Evolutionary conservation across 345 rosid species (phyloP), one percentile per base, ranked within the genome.

Genomic region (Eutrema heterophyllum): DNA sequence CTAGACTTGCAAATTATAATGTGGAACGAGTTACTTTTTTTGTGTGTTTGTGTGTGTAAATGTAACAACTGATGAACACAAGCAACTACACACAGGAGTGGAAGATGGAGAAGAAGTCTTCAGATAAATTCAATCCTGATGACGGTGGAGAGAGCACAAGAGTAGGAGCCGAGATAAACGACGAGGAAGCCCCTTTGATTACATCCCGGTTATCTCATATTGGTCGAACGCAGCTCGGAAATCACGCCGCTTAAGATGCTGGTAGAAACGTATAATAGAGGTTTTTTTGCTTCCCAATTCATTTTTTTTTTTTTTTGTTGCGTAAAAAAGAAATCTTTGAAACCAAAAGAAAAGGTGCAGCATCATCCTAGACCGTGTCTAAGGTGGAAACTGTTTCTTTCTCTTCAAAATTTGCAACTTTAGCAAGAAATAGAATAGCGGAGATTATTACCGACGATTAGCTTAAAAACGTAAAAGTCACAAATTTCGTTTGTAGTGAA

Each of bases 21-120:
- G 41, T 61, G 26, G 46, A 50, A 58, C 39, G 29, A 67, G 6
- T 40, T 10, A 24, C 11, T 18, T 9, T 58, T 9, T 13, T 24
- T 29, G 9, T 7, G 6, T 36, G 10, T 58, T 11, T 56, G 29
- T 14, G 66, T 61, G 66, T 60, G 24, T 52, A 24, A 40, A 11
- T 54, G 49, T 43, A 43, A 75, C 30, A 67, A 39, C 36, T 70
- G 64, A 72, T 57, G 43, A 46, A 56, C 21, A 39, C 68, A 45
- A 62, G 44, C 71, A 63, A 63, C 30, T 27, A 21, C 27, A 50
- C 84, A 50, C 85, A 92, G 99, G 98, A 96, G 18, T 88, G 91
- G 91, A 96, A 89, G 81, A 62, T 89, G 81, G 98, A 89, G 82
- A 94, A 94, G 90, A 96, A 89, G 80, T 92, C 98, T 30, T 90